phyloP scores from a whole-genome alignment of 306 rosid genomes.

The Vicia sativa region DNA sequence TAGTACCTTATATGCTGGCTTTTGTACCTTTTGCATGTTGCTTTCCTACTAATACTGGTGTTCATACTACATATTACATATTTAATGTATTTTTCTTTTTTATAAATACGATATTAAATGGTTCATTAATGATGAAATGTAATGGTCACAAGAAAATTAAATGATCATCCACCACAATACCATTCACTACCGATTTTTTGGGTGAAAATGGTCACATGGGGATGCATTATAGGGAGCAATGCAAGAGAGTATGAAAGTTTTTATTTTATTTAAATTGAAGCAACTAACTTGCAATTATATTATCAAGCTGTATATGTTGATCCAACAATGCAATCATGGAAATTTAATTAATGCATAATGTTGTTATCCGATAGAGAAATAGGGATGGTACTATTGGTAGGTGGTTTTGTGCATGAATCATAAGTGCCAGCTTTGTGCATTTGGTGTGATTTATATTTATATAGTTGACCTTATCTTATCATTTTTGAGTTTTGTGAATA shows the following conservation, averaged over 20 bases:
- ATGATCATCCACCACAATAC: conserved; percentile 14
- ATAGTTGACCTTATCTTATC: conserved; percentile 38
- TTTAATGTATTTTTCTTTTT: conserved; percentile 20
- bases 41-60: conserved; percentile 20
- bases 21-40: conserved; percentile 41
- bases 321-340: conserved; percentile 36
- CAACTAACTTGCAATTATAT: conserved; percentile 35
- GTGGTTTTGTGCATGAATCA: conserved; percentile 41
- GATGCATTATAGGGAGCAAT: conserved; percentile 23
- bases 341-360: conserved; percentile 39
- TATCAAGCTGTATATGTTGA: conserved; percentile 31
- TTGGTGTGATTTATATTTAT: conserved; percentile 37
- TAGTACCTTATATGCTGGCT: conserved; percentile 42
- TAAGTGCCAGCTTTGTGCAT: conserved; percentile 44
- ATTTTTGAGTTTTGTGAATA: neutral
- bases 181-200: neutral
- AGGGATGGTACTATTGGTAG: conserved; percentile 40
- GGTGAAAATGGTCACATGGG: conserved; percentile 40
- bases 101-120: neutral
- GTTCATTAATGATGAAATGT: conserved; percentile 40
- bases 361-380: conserved; percentile 39
- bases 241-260: neutral
- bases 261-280: conserved; percentile 22
- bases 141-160: neutral
- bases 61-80: conserved; percentile 39